Evolutionary conservation across 2,329 filamentous ascomycete species (phyloP).

Genomic region (Talaromyces sp.): DNA sequence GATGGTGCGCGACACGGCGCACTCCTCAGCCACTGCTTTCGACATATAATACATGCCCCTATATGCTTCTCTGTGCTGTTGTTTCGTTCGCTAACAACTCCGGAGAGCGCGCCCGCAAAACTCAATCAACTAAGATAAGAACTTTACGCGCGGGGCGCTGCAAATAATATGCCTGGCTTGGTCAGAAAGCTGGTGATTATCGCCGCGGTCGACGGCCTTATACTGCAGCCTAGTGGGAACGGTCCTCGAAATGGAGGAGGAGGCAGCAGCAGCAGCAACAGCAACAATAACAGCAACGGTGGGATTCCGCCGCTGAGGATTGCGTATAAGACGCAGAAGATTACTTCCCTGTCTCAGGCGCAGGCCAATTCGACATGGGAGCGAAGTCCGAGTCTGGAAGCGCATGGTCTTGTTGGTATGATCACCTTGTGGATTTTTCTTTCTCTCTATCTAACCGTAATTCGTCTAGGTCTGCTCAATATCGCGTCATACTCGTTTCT

Average conservation of each 20-base stretch:
- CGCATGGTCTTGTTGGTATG: constrained; percentile 54
- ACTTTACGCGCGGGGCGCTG: neutral
- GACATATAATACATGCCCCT: neutral
- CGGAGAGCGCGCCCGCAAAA: neutral
- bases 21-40: neutral
- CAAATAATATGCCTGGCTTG: constrained; percentile 66
- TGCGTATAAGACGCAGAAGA: constrained; percentile 59
- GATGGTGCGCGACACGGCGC: neutral
- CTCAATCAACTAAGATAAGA: neutral
- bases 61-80: neutral
- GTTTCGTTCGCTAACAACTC: neutral
- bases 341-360: constrained; percentile 42
- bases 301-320: constrained; percentile 56
- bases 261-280: constrained; percentile 17
- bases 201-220: constrained; percentile 74
- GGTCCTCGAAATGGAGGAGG: constrained; percentile 41
- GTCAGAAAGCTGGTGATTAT: constrained; percentile 75
- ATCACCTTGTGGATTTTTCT: neutral
- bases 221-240: constrained; percentile 67
- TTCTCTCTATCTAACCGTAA: neutral
- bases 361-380: constrained; percentile 21
- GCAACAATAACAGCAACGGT: neutral
- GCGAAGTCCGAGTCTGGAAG: constrained; percentile 39
- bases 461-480: constrained; percentile 66
- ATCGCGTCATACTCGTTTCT: constrained; percentile 79